phyloP scores from a whole-genome alignment of 768 basidiomycete species.

The Boletus patriciae region DNA sequence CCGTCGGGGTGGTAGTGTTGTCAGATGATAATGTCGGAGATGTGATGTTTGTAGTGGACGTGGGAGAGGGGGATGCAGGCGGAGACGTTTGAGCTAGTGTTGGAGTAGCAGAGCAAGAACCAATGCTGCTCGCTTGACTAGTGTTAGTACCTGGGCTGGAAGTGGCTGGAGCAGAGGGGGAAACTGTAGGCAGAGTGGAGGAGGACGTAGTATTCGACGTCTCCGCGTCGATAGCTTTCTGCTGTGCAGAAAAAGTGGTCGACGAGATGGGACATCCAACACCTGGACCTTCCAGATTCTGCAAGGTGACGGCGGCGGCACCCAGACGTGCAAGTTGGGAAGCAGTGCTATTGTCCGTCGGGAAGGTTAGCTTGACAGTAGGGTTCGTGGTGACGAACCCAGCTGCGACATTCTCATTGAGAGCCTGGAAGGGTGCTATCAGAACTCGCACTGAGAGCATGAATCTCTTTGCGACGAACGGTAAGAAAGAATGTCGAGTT shows the following conservation, averaged over 20 bases:
- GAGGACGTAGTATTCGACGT: background rate
- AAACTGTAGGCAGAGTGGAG: background rate
- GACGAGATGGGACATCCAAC: constrained; percentile 65
- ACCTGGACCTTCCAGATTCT: constrained; percentile 70
- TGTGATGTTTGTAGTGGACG: constrained; percentile 4
- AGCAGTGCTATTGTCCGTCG: constrained; percentile 52
- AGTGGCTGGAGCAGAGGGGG: background rate
- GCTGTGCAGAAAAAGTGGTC: constrained; percentile 54
- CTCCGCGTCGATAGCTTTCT: constrained; percentile 26
- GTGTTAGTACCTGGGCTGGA: background rate
- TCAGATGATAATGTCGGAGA: background rate
- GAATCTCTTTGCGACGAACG: constrained; percentile 29
- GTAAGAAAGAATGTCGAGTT: constrained; percentile 49
- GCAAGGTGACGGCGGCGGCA: constrained; percentile 63
- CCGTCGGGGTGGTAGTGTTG: constrained; percentile 17
- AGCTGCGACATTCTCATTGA: constrained; percentile 57
- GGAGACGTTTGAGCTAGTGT: background rate
- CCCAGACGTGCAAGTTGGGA: constrained; percentile 58
- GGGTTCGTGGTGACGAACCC: constrained; percentile 70
- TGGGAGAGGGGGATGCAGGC: background rate
- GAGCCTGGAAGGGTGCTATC: constrained; percentile 28
- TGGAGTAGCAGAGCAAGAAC: constrained; percentile 1
- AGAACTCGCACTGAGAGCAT: constrained; percentile 1
- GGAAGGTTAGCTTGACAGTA: constrained; percentile 57
- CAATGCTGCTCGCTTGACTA: background rate